Conservation (phyloP, 305 asterid genomes). For the Vinca major region DNA sequence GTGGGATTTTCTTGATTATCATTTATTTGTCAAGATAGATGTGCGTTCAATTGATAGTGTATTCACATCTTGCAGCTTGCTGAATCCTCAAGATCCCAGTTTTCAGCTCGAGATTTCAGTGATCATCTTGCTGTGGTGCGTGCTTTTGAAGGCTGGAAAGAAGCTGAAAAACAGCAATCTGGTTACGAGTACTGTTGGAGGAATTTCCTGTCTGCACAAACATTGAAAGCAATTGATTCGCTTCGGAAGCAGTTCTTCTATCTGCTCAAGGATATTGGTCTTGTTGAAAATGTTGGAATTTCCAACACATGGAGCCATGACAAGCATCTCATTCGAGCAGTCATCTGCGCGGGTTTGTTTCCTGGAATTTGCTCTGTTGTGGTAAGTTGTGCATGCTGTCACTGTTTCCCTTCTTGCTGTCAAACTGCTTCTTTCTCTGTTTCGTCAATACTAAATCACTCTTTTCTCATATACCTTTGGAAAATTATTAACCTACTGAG, state of each 20-base stretch:
- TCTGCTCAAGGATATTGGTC: slow-evolving; percentile 66
- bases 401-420: neutral
- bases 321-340: slow-evolving; percentile 67
- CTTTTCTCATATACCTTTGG: neutral
- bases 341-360: slow-evolving; percentile 80
- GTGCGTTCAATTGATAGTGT: slow-evolving; percentile 2
- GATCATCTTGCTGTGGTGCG: slow-evolving; percentile 81
- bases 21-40: neutral
- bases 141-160: slow-evolving; percentile 92
- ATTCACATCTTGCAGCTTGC: slow-evolving; percentile 62
- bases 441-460: neutral
- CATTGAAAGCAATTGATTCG: slow-evolving; percentile 86
- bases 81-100: slow-evolving; percentile 87
- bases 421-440: neutral
- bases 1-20: too few relatives aligned
- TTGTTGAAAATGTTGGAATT: slow-evolving; percentile 52
- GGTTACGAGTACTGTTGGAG: slow-evolving; percentile 87
- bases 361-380: slow-evolving; percentile 95
- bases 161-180: slow-evolving; percentile 62
- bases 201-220: slow-evolving; percentile 81
- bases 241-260: slow-evolving; percentile 65
- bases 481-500: slow-evolving; percentile 20
- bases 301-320: slow-evolving; percentile 71
- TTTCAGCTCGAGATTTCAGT: slow-evolving; percentile 78
- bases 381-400: slow-evolving; percentile 40